Percentiles rank a stretch among this genome's conserved stretches.
phyloP scores from a whole-genome alignment of 2,329 filamentous ascomycete genomes.

The Penicillium vulpinum region DNA sequence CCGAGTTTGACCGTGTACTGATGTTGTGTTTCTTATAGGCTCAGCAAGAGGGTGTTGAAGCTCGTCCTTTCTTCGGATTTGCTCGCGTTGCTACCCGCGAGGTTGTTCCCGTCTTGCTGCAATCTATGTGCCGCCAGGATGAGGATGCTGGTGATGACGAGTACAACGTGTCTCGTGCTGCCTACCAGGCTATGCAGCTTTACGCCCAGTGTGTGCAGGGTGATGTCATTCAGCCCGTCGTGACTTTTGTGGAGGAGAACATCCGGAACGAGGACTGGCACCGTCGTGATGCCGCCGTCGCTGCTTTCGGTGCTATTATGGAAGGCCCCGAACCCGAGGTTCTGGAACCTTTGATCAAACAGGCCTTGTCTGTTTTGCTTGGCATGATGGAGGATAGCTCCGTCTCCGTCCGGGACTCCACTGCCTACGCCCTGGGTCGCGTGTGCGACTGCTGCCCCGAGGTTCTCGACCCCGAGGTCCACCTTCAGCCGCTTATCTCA shows the following conservation, averaged over 20 bases:
- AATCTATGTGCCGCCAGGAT: conserved; percentile 91
- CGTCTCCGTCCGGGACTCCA: conserved; percentile 91
- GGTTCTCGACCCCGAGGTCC: conserved; percentile 79
- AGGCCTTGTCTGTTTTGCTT: conserved; percentile 88
- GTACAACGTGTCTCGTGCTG: conserved; percentile 92
- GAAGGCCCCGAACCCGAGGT: conserved; percentile 93
- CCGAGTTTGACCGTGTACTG: not conserved
- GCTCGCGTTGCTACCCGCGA: conserved; percentile 88
- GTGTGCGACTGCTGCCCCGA: conserved; percentile 93
- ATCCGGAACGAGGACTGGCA: conserved; percentile 93
- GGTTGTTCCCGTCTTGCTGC: conserved; percentile 87
- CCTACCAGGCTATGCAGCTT: conserved; percentile 94
- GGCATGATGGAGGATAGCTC: conserved; percentile 87
- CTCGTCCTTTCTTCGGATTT: conserved; percentile 94
- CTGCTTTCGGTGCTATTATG: conserved; percentile 97
- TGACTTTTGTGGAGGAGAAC: conserved; percentile 88
- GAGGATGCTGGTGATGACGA: conserved; percentile 96
- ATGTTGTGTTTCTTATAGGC: conserved; percentile 43
- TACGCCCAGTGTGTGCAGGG: conserved; percentile 89
- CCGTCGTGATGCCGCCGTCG: conserved; percentile 89
- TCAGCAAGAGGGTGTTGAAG: conserved; percentile 71
- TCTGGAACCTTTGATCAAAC: conserved; percentile 90
- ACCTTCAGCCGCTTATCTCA: conserved; percentile 81
- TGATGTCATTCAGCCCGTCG: conserved; percentile 80
- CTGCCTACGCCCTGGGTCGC: conserved; percentile 90